Base-by-base conservation (phyloP, 768 basidiomycete species). In the Heimioporus sp. region DNA sequence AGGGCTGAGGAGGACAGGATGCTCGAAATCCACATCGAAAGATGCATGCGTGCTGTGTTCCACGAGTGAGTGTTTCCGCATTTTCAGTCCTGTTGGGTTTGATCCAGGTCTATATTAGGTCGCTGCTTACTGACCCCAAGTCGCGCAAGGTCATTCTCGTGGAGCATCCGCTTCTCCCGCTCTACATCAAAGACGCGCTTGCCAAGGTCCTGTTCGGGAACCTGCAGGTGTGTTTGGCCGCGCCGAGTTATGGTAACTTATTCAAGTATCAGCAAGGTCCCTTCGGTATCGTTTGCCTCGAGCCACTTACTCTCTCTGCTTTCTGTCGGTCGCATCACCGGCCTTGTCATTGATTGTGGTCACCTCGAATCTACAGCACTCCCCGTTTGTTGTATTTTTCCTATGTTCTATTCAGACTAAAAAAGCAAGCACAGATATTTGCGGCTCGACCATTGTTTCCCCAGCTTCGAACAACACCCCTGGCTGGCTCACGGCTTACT, bases 141-240 rank as follows among this genome's bases (percentile, higher is more conserved):
- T 86, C 93, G 30, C 83, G 97, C 49, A 98, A 97, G 70, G 88
- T 99, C 48, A 92, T 98, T 48, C 61, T 99, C 19, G 76, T 96
- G 7, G 97, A 98, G 70, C 89, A 92, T 66, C 90, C 96, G 1
- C 72, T 96, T 20, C 73, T 98, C 16, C 92, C 95, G 2, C 67
- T 90, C 2, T 80, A 86, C 51, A 85, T 98, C 64, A 98, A 98
- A 70, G 90, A 96, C 39, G 83, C 82, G 52, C 79, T 98, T 36
- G 91, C 92, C 0, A 81, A 83, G 47, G 83, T 91, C 38, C 72
- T 98, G 17, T 98, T 98, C 64, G 87, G 90, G 55, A 97, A 95
- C 63, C 72, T 92, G 6, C 90, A 94, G 75, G 94, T 90, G 55
- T 43, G 53, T 43, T 34, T 2, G 32, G 17, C 17, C 38, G 20